Evolutionary conservation across 768 basidiomycete genomes (phyloP).

Genomic region (Gloeopeniophorella convolvens): DNA sequence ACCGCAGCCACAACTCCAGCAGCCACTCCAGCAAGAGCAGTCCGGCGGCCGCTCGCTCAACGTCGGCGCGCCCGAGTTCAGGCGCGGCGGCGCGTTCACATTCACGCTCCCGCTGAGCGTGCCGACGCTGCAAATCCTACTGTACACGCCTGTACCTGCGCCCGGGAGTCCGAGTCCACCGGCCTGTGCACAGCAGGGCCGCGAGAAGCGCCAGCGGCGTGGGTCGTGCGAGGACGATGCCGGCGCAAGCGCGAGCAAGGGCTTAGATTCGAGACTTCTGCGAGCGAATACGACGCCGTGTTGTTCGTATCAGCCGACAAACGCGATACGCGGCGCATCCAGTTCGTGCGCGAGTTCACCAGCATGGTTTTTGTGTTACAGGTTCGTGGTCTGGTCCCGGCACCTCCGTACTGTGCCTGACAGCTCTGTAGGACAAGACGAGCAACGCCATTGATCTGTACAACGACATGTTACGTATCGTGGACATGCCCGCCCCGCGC

Average conservation of each 20-base stretch:
- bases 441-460: constrained; percentile 90
- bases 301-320: constrained; percentile 74
- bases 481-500: constrained; percentile 86
- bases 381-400: constrained; percentile 32
- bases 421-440: constrained; percentile 69
- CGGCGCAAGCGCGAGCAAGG: constrained; percentile 78
- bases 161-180: too few relatives aligned
- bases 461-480: constrained; percentile 73
- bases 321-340: constrained; percentile 81
- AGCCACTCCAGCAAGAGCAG: too few relatives aligned
- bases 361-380: constrained; percentile 88
- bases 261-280: constrained; percentile 96
- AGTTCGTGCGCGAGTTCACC: constrained; percentile 93
- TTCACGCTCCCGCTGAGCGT: too few relatives aligned
- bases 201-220: too few relatives aligned
- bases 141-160: too few relatives aligned
- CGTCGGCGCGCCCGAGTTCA: too few relatives aligned
- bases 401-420: not conserved
- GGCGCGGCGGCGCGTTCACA: too few relatives aligned
- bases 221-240: too few relatives aligned
- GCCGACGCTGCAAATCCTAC: too few relatives aligned
- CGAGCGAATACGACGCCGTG: constrained; percentile 85
- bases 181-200: too few relatives aligned
- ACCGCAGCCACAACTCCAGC: too few relatives aligned
- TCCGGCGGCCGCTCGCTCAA: too few relatives aligned